Percentiles rank a stretch among this genome's conserved stretches.
These are phyloP conservation scores for Tolypocladium guangdongense DNA, from an alignment of 2,329 filamentous ascomycete genomes.

Conservation along the genomic window DNA sequence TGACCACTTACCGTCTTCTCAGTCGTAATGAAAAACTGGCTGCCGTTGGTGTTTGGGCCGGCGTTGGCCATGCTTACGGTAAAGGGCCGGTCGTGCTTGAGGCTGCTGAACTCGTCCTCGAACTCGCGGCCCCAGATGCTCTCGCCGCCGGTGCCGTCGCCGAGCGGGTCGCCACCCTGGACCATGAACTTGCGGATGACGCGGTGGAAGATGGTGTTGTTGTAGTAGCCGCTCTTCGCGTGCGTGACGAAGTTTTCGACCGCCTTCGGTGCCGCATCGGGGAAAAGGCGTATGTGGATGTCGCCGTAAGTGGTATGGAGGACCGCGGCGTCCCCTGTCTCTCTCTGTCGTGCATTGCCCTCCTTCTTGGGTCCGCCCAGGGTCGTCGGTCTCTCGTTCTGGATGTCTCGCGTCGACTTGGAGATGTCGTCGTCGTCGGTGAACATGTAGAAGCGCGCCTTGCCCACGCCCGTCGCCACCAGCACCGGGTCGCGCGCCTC, in stretches of 20 bases:
- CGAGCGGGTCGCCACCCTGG: constrained; percentile 88
- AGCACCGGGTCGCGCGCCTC: constrained; percentile 86
- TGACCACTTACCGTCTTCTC: constrained; percentile 66
- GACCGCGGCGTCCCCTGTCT: constrained; percentile 69
- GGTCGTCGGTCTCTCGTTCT: constrained; percentile 82
- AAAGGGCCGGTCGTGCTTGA: constrained; percentile 93
- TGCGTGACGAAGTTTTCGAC: constrained; percentile 98
- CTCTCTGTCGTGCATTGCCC: constrained; percentile 43
- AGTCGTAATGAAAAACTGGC: constrained; percentile 97
- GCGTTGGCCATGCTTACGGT: constrained; percentile 98
- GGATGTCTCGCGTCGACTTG: constrained; percentile 78
- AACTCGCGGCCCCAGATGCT: constrained; percentile 94
- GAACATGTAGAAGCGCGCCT: constrained; percentile 96
- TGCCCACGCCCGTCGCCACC: constrained; percentile 71
- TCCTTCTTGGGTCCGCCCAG: constrained; percentile 41
- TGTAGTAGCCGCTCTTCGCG: constrained; percentile 84
- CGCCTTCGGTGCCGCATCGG: constrained; percentile 82
- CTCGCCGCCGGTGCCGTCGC: constrained; percentile 78
- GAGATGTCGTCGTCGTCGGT: constrained; percentile 78
- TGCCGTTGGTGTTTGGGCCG: constrained; percentile 87
- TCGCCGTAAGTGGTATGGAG: constrained; percentile 92
- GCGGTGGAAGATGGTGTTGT: constrained; percentile 93
- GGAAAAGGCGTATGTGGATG: constrained; percentile 87
- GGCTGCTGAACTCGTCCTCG: constrained; percentile 81
- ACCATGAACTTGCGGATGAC: constrained; percentile 99